Evolutionary conservation across 2,329 filamentous ascomycete genomes (phyloP).

Genomic region (Monilinia vaccinii-corymbosi): DNA sequence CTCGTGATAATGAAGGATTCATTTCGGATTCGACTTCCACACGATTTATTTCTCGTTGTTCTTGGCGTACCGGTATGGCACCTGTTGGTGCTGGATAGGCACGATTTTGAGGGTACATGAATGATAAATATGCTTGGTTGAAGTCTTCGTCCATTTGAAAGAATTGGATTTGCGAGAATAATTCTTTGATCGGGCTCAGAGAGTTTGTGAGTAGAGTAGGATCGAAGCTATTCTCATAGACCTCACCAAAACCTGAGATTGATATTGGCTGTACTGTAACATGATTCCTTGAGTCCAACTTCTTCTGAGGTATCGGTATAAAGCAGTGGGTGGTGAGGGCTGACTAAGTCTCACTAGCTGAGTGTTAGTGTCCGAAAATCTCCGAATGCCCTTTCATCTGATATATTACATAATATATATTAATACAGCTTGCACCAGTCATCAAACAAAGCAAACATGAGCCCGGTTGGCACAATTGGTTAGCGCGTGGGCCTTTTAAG

Average conservation of each 20-base stretch:
- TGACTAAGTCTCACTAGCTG: background rate
- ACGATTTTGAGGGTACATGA: background rate
- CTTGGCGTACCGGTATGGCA: background rate
- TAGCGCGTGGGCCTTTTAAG: background rate
- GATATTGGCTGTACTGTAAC: background rate
- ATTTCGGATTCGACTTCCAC: background rate
- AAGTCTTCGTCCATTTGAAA: background rate
- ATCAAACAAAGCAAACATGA: background rate
- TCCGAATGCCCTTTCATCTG: no score
- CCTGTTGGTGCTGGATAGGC: background rate
- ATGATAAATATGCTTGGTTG: background rate
- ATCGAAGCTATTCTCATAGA: background rate
- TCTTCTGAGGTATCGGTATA: background rate
- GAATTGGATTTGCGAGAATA: background rate
- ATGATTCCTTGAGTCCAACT: background rate
- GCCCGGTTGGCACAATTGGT: constrained; percentile 26
- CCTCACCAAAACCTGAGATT: background rate
- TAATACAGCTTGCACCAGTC: no score
- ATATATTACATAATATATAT: background rate
- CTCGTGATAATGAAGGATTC: background rate
- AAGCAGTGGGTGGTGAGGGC: background rate
- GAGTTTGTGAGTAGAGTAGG: background rate
- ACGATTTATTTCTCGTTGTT: background rate
- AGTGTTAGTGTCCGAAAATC: background rate
- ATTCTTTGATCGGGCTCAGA: background rate